Evolutionary conservation across 192 early-diverging fungal genomes (phyloP), one percentile per base, ranked within the genome.

Genomic region (Dissophora ornata): DNA sequence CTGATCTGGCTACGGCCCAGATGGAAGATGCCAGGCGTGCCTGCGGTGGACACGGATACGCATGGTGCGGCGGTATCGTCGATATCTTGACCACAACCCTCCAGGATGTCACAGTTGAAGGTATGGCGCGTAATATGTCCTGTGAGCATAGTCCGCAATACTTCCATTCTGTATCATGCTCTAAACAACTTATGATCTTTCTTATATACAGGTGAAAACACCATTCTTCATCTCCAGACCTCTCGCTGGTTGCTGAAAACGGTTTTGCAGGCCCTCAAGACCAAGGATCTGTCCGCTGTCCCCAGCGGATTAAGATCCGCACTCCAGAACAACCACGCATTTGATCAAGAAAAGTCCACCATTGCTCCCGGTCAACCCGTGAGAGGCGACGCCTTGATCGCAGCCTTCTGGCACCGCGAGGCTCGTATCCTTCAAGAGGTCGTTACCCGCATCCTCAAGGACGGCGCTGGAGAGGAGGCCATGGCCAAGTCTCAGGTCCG

Each of bases 191-290:
- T n/a, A n/a, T n/a, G n/a, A n/a, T 47, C 46, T n/a, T 47, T 47
- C 8, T 47, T 29, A 4, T n/a, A n/a, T 10, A 7, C 57, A 82
- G 91, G 93, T 63, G 90, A 92, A 75, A 93, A 93, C 81, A 94
- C 92, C 24, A 93, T 94, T 50, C 62, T 95, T 50, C 89, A 90
- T 7, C 81, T 94, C 36, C 93, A 94, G 79, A 90, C 89, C 22
- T 90, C 91, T 18, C 88, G 93, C 51, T 95, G 91, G 67, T 84
- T 95, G 42, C 86, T 93, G 19, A 84, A 90, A 49, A 86, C 85
- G 5, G 82, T 84, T 36, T 61, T 84, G n/a, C 79, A 82, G 2
- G 83, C 86, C 56, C 77, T 83, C 48, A 86, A 90, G 54, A 87
- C 90, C 62, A 89, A 90, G 79, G 84, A 88, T n/a, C 80, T 92